Percentiles rank a stretch among this genome's conserved stretches.
Conservation (phyloP, 1,139 yeast species). For the Taphrina communis region DNA sequence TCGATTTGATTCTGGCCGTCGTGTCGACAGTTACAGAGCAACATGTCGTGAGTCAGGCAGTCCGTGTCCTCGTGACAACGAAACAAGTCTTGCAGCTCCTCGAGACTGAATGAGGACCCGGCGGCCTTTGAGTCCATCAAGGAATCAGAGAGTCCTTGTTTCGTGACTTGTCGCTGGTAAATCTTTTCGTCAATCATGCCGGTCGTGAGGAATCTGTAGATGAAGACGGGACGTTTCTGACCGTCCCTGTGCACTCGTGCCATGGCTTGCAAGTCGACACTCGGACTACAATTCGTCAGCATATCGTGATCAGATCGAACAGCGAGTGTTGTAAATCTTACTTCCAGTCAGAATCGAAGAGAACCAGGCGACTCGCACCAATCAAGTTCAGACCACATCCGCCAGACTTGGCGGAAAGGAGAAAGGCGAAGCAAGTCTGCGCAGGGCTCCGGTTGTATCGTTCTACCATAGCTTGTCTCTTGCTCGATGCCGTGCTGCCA, state of each 20-base stretch:
- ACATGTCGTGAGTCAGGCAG: constrained; percentile 82
- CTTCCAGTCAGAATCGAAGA: constrained; percentile 75
- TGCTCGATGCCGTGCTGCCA: constrained; percentile 76
- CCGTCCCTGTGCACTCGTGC: constrained; percentile 96
- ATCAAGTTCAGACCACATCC: constrained; percentile 84
- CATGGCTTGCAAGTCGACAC: constrained; percentile 93
- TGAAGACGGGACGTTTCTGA: constrained; percentile 74
- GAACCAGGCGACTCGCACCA: constrained; percentile 84
- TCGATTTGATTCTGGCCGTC: constrained; percentile 43
- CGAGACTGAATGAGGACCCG: constrained; percentile 53
- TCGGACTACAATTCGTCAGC: constrained; percentile 72
- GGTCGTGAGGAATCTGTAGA: constrained; percentile 75
- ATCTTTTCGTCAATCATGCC: constrained; percentile 96
- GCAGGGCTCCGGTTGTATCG: constrained; percentile 65
- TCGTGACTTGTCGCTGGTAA: constrained; percentile 89
- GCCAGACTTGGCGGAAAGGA: constrained; percentile 89
- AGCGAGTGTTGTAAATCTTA: neutral
- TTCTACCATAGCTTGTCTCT: constrained; percentile 69
- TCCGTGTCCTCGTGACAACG: constrained; percentile 60
- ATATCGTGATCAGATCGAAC: neutral
- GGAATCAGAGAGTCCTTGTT: constrained; percentile 76
- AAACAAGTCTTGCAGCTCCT: constrained; percentile 77
- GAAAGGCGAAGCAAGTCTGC: constrained; percentile 63
- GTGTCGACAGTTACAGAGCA: constrained; percentile 67
- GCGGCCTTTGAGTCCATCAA: constrained; percentile 61